A percentile compares a stretch with the other conserved stretches of the same genome.
Evolutionary conservation across 2,329 filamentous ascomycete species (phyloP).

Genomic region (Aureobasidium sp.): DNA sequence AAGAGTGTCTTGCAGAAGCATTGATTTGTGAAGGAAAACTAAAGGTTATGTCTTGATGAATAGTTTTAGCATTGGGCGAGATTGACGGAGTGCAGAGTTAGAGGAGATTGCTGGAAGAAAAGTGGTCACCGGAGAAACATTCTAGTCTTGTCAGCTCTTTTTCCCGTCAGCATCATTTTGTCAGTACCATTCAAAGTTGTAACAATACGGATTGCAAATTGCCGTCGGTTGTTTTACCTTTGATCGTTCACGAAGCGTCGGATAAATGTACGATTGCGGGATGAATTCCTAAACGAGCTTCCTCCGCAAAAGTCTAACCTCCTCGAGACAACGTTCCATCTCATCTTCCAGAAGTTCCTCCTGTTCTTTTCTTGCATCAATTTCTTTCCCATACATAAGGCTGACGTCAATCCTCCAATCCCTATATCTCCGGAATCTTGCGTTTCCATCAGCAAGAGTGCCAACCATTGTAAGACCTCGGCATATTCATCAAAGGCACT

Average conservation of each 20-base stretch:
- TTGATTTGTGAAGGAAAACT: background rate
- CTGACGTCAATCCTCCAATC: no score
- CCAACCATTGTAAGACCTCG: no score
- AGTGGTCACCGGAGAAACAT: background rate
- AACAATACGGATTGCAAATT: background rate
- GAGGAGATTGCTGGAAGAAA: no score
- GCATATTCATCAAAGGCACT: no score
- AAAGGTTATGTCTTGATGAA: background rate
- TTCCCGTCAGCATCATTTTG: no score
- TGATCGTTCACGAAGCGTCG: background rate
- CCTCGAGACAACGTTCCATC: background rate
- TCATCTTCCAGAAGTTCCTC: background rate
- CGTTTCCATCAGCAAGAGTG: no score
- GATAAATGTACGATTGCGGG: background rate
- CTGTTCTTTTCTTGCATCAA: background rate
- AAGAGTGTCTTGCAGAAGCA: slow-evolving; percentile 36
- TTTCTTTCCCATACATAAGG: no score
- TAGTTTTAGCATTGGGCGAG: background rate
- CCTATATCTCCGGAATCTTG: no score
- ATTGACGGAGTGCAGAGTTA: no score
- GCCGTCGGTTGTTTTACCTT: background rate
- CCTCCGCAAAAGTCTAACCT: background rate
- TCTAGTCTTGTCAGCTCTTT: background rate
- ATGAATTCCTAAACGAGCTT: background rate
- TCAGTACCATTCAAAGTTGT: background rate